These are phyloP conservation scores for Schrenkiella parvula DNA, from an alignment of 345 rosid genomes.

Conservation along the genomic window DNA sequence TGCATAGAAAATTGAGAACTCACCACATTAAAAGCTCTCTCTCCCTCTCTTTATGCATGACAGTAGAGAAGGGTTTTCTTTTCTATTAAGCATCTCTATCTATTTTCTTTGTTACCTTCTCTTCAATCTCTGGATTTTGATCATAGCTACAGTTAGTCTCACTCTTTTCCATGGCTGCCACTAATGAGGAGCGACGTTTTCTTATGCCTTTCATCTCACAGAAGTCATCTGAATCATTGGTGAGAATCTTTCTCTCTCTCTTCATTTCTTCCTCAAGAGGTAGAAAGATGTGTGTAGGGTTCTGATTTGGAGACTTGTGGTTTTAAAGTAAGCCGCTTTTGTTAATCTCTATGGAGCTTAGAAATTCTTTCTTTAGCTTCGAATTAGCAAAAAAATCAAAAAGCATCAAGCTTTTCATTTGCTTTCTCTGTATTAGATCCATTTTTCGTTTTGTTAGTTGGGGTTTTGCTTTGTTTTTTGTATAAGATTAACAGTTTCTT, in stretches of 20 bases:
- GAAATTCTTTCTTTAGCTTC: not conserved
- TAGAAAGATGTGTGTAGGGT: not conserved
- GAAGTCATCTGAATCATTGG: not conserved
- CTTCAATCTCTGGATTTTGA: not conserved
- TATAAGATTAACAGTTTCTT: not conserved
- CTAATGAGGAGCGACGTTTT: not conserved
- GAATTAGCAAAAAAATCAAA: not conserved
- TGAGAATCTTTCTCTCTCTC: slow-evolving; percentile 1
- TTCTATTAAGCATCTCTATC: no score
- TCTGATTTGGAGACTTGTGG: not conserved
- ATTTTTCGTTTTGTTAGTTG: not conserved
- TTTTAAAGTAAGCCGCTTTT: not conserved
- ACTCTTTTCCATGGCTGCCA: slow-evolving; percentile 4
- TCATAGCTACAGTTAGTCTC: not conserved
- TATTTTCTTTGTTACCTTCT: no score
- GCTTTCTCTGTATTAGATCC: slow-evolving; percentile 6
- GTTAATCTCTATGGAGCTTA: not conserved
- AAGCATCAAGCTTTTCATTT: not conserved
- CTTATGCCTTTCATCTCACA: not conserved
- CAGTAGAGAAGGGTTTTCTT: not conserved
- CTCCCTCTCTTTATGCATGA: not conserved
- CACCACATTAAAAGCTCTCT: not conserved
- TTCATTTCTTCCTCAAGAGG: not conserved
- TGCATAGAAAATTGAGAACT: not conserved
- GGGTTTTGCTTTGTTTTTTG: not conserved